Conservation (phyloP, 202 grass and related monocot genomes). For the Dendrocalamus latiflorus region DNA sequence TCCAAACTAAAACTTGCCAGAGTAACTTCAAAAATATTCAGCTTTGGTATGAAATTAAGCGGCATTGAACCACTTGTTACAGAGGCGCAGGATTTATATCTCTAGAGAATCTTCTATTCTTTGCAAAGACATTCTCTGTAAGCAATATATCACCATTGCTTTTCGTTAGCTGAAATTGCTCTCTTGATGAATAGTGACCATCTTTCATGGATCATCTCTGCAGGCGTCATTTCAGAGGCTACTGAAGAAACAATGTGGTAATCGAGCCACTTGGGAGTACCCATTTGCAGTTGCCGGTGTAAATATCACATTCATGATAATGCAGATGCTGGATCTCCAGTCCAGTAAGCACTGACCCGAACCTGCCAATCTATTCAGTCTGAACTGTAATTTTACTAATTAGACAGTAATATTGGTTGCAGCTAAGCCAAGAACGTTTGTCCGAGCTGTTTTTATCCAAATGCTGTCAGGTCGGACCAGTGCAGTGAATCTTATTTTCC, state of each 20-base stretch:
- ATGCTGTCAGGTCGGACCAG: too few species aligned
- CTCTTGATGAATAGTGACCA: neutral
- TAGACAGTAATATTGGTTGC: too few species aligned
- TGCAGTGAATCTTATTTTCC: too few species aligned
- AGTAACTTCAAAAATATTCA: neutral
- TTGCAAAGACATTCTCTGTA: constrained; percentile 97
- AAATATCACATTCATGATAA: constrained; percentile 98
- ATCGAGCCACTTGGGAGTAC: constrained; percentile 80
- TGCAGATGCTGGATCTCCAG: constrained; percentile 96
- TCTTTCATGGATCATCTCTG: constrained; percentile 8
- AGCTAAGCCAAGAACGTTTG: too few species aligned
- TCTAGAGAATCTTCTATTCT: constrained; percentile 97
- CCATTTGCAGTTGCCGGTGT: constrained; percentile 94
- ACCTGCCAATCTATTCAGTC: too few species aligned
- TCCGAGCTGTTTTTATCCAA: too few species aligned
- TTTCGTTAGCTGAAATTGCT: neutral
- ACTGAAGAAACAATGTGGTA: constrained; percentile 75
- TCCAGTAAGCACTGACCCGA: too few species aligned
- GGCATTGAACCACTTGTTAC: neutral
- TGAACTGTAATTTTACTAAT: too few species aligned
- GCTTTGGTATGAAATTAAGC: neutral
- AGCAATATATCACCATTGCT: constrained; percentile 16
- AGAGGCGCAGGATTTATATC: constrained; percentile 96
- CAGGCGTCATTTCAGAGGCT: constrained; percentile 89
- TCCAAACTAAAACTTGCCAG: neutral